Percentiles rank a stretch among this genome's conserved stretches.
Evolutionary conservation across 129 eudicot genomes (phyloP).

Genomic region (Saussurea involucrata): DNA sequence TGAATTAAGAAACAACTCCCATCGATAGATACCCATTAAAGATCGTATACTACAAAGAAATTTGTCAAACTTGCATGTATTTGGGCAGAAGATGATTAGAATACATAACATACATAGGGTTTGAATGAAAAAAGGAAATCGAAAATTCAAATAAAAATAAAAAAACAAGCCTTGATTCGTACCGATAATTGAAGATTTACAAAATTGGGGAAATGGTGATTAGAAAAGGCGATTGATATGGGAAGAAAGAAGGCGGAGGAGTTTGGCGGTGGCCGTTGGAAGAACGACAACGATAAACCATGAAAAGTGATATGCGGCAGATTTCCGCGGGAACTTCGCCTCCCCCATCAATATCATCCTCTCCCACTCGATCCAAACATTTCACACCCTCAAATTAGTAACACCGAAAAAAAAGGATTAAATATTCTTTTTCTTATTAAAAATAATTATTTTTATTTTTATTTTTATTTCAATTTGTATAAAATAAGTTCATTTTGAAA

Average conservation of each 20-base stretch:
- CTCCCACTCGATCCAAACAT: background rate
- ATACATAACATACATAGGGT: background rate
- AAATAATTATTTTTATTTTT: too few species aligned
- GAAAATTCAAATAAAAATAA: background rate
- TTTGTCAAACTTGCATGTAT: background rate
- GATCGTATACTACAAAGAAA: background rate
- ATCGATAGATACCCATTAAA: background rate
- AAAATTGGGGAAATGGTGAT: background rate
- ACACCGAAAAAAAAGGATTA: background rate
- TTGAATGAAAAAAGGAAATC: background rate
- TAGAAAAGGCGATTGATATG: background rate
- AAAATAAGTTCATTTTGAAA: too few species aligned
- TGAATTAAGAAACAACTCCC: background rate
- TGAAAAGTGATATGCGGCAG: slow-evolving; percentile 20
- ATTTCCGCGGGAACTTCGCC: slow-evolving; percentile 34
- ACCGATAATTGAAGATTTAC: slow-evolving; percentile 24
- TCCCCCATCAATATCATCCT: slow-evolving; percentile 14
- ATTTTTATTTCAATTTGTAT: too few species aligned
- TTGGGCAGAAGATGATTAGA: background rate
- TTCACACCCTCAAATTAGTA: background rate
- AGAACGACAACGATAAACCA: slow-evolving; percentile 1
- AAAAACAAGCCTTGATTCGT: background rate
- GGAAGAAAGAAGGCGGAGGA: slow-evolving; percentile 1
- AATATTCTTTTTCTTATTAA: too few species aligned
- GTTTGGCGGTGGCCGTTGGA: slow-evolving; percentile 14